phyloP scores from a whole-genome alignment of 2,329 filamentous ascomycete genomes.

The Cladosporium sp. region DNA sequence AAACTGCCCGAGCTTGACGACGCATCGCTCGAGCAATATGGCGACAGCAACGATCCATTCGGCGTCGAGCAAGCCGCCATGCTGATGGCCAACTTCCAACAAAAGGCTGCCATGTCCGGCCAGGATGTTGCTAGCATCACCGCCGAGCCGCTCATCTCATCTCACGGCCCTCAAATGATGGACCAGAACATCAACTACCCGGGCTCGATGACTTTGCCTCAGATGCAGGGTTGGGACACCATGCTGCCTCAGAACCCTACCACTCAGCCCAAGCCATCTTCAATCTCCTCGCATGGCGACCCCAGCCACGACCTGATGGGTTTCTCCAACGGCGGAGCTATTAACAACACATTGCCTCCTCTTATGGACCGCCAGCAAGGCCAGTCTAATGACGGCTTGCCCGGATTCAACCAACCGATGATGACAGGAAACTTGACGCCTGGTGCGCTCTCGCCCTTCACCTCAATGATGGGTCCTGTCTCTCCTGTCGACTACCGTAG shows the following conservation, averaged over 20 bases:
- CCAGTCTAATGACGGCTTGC: constrained; percentile 43
- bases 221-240: constrained; percentile 82
- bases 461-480: constrained; percentile 65
- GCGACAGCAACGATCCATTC: constrained; percentile 86
- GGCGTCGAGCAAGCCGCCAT: constrained; percentile 97
- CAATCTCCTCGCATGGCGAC: constrained; percentile 57
- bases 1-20: constrained; percentile 84
- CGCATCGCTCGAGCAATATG: constrained; percentile 85
- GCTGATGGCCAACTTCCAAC: constrained; percentile 97
- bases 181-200: constrained; percentile 73
- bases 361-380: constrained; percentile 56
- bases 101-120: constrained; percentile 79
- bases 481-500: constrained; percentile 69
- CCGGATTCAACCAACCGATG: constrained; percentile 66
- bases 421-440: constrained; percentile 70
- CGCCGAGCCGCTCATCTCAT: constrained; percentile 68
- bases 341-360: constrained; percentile 58
- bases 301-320: constrained; percentile 55
- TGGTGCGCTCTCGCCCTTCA: constrained; percentile 71
- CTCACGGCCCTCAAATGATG: constrained; percentile 69
- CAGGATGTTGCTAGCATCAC: constrained; percentile 54
- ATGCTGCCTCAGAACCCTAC: constrained; percentile 70
- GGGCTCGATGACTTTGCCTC: constrained; percentile 76
- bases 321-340: constrained; percentile 28
- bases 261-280: constrained; percentile 70